Evolutionary conservation across 2,329 filamentous ascomycete species (phyloP), one percentile per base, ranked within the genome.

Genomic region (Fusarium sp.): DNA sequence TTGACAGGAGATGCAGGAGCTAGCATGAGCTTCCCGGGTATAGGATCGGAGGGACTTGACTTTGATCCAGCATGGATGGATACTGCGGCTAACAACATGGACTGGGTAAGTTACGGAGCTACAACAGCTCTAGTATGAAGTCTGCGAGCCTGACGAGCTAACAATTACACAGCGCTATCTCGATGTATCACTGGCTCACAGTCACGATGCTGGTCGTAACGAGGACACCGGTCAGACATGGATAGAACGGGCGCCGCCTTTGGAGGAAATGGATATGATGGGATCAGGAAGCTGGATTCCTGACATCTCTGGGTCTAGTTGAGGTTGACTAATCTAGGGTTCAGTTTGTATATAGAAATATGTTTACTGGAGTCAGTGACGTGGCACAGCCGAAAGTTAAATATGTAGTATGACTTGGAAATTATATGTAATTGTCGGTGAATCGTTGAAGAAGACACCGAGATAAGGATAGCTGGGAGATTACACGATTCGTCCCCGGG

Each of bases 61-160:
- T 76, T 81, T 56, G 79, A 81, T 53, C 62, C 76, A n/a, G 75
- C 78, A 19, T 81, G 80, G 80, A 77, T 80, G 61, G 68, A 76
- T 31, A 70, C 71, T 14, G 69, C 72, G 51, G 68, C 66, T 31
- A 71, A 76, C 24, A 75, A 73, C 54, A 77, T 82, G 75, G 80
- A 82, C 60, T 82, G 80, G 80, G 80, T 81, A 70, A 65, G 79
- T 76, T 36, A 21, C 14, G 17, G 47, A 50, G 43, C 36, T 47
- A 10, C 21, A 34, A 7, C 36, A 58, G 51, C 26, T 33, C 44
- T 17, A 28, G 45, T 19, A 34, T 22, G 24, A 45, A 46, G 49
- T 24, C 13, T 50, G 45, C 28, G 39, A 22, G 47, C 31, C 22
- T 38, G 34, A 19, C 24, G 51, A n/a, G 40, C 58, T 72, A 42